These are phyloP conservation scores for Rosa persica DNA, from an alignment of 306 rosid species.

Conservation along the genomic window DNA sequence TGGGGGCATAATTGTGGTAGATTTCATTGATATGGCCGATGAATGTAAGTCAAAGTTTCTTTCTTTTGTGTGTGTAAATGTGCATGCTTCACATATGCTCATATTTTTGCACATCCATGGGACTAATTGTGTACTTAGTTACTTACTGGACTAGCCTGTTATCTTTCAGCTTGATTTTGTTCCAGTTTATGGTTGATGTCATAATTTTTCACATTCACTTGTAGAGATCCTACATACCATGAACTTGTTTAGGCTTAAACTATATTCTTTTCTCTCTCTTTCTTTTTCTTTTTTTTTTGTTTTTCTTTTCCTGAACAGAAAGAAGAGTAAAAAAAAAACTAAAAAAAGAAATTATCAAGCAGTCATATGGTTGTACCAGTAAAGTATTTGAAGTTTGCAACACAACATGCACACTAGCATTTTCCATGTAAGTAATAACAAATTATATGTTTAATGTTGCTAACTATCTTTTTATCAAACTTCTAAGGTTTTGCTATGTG, in stretches of 20 bases:
- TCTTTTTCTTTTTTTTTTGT: no score
- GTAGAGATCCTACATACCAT: background rate
- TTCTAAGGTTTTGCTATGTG: background rate
- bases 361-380: background rate
- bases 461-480: background rate
- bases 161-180: background rate
- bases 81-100: conserved; percentile 1
- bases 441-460: background rate
- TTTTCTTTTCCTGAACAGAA: background rate
- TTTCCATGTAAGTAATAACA: background rate
- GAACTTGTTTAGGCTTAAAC: background rate
- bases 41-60: conserved; percentile 63
- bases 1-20: conserved; percentile 97
- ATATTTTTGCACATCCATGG: background rate
- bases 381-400: background rate
- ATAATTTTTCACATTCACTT: background rate
- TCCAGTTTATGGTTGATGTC: background rate
- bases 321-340: background rate
- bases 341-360: background rate
- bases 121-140: background rate
- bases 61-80: background rate
- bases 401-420: background rate
- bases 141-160: background rate
- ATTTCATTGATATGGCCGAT: conserved; percentile 94
- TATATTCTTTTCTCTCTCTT: background rate